Percentiles rank a stretch among this genome's conserved stretches.
phyloP scores from a whole-genome alignment of 2,329 filamentous ascomycete species.

The Colletotrichum karsti region DNA sequence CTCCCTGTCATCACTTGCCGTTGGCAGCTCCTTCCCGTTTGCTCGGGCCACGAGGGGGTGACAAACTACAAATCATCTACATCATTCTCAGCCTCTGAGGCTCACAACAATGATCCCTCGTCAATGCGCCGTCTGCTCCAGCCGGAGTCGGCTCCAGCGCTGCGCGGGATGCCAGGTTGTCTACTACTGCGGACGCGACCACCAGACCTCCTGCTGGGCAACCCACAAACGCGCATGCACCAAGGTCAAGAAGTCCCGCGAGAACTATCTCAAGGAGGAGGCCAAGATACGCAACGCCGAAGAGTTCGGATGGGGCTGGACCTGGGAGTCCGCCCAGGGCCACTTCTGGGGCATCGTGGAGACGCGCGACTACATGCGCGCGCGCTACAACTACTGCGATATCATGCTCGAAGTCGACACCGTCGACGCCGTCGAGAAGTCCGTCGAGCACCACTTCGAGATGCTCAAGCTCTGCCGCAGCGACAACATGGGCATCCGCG shows the following conservation, averaged over 20 bases:
- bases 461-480: slow-evolving; percentile 52
- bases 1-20: too few relatives aligned
- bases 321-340: slow-evolving; percentile 48
- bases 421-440: slow-evolving; percentile 42
- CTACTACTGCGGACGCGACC: slow-evolving; percentile 54
- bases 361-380: slow-evolving; percentile 55
- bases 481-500: slow-evolving; percentile 54
- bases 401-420: slow-evolving; percentile 42
- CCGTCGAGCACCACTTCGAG: slow-evolving; percentile 49
- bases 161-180: slow-evolving; percentile 53
- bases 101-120: neutral
- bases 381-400: slow-evolving; percentile 41
- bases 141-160: slow-evolving; percentile 36
- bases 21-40: neutral
- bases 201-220: slow-evolving; percentile 47
- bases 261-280: too few relatives aligned
- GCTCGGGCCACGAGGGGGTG: too few relatives aligned
- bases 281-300: slow-evolving; percentile 40
- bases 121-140: neutral
- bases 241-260: slow-evolving; percentile 39
- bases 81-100: neutral
- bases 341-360: slow-evolving; percentile 50
- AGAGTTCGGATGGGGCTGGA: slow-evolving; percentile 36
- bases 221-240: slow-evolving; percentile 51
- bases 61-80: too few relatives aligned